Conservation (phyloP, 352 stramenopile genomes). For the Globisporangium nodosum region DNA sequence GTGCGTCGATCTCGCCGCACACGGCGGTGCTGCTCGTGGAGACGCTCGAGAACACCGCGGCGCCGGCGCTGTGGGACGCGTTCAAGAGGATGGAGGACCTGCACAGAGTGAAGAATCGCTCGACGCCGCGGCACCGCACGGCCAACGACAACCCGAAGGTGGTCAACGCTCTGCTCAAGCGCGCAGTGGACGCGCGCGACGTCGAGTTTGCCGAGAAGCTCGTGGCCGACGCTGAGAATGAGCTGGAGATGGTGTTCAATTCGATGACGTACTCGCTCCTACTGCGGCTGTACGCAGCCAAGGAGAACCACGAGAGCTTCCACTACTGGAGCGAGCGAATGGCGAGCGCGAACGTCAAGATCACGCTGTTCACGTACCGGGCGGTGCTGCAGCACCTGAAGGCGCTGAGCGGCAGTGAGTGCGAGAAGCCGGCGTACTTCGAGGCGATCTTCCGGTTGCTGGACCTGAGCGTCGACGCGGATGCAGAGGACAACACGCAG, state of each 20-base stretch:
- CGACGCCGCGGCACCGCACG: constrained; percentile 8
- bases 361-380: constrained; percentile 48
- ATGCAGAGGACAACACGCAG: background rate
- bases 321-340: constrained; percentile 44
- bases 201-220: constrained; percentile 46
- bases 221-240: constrained; percentile 27
- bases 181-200: constrained; percentile 48
- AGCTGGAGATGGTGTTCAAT: constrained; percentile 41
- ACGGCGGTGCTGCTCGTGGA: constrained; percentile 43
- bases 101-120: constrained; percentile 27
- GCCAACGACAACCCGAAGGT: constrained; percentile 24
- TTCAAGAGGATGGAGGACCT: constrained; percentile 44
- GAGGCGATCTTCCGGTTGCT: constrained; percentile 25
- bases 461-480: constrained; percentile 5
- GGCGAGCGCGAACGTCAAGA: constrained; percentile 29
- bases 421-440: constrained; percentile 12
- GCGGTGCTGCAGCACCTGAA: constrained; percentile 44
- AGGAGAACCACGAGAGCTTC: constrained; percentile 40
- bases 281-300: constrained; percentile 50
- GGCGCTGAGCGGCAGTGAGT: constrained; percentile 21
- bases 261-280: constrained; percentile 75
- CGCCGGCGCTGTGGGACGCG: constrained; percentile 46
- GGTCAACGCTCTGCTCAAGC: constrained; percentile 58
- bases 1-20: constrained; percentile 35
- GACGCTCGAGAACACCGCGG: constrained; percentile 31